Evolutionary conservation across 202 grass and related monocot species (phyloP).

Genomic region (Brachypodium distachyon): DNA sequence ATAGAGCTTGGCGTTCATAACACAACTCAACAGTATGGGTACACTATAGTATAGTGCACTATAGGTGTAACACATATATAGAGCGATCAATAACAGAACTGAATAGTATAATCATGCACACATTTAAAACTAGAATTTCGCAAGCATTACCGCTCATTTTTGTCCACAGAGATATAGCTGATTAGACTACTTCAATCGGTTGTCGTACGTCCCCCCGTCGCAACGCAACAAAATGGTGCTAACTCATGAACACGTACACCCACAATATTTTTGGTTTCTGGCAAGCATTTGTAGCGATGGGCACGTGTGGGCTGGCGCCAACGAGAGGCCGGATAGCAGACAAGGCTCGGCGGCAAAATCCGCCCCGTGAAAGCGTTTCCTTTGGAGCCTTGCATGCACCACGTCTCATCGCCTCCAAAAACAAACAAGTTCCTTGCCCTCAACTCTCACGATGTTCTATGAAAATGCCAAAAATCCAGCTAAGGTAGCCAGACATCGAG

Average conservation of each 20-base stretch:
- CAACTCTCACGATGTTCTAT: constrained; percentile 16
- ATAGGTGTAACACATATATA: not conserved
- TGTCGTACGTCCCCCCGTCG: constrained; percentile 11
- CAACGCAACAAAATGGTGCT: constrained; percentile 30
- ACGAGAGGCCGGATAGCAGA: constrained; percentile 12
- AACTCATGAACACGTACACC: constrained; percentile 25
- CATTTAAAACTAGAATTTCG: not conserved
- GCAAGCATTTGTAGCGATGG: constrained; percentile 32
- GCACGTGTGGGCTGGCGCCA: constrained; percentile 43
- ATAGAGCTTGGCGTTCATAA: no score
- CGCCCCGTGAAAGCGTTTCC: constrained; percentile 34
- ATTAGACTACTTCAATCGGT: constrained; percentile 21
- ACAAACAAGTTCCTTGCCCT: constrained; percentile 17
- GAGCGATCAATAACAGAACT: not conserved
- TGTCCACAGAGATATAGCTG: not conserved
- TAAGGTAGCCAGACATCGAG: constrained; percentile 13
- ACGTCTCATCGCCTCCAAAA: constrained; percentile 34
- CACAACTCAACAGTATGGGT: no score
- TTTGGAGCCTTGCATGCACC: constrained; percentile 34
- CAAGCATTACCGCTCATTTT: not conserved
- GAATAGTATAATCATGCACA: not conserved
- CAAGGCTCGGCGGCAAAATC: constrained; percentile 29
- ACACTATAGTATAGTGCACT: no score
- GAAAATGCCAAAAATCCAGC: constrained; percentile 28
- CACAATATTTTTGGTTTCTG: not conserved